A percentile compares a stretch with the other conserved stretches of the same genome.
Evolutionary conservation across 2,329 filamentous ascomycete genomes (phyloP).

Genomic region (Trichoderma breve): DNA sequence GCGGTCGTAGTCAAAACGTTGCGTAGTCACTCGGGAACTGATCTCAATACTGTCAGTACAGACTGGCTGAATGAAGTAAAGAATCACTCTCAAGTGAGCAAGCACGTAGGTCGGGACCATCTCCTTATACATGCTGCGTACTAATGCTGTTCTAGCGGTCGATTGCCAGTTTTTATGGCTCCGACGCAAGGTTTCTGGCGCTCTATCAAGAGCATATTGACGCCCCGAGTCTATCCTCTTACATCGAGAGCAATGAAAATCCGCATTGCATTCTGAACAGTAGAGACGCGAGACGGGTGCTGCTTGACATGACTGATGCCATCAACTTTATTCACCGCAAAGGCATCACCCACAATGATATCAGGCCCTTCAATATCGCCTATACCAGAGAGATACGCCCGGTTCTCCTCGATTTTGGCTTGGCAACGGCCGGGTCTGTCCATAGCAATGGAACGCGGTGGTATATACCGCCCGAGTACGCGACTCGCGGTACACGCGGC

Average conservation of each 20-base stretch:
- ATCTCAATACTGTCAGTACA: too few relatives aligned
- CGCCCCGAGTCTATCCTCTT: too few relatives aligned
- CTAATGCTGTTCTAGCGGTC: neutral
- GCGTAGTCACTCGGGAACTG: too few relatives aligned
- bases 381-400: slow-evolving; percentile 20
- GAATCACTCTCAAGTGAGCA: neutral
- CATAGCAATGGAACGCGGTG: neutral
- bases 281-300: neutral
- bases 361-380: slow-evolving; percentile 22
- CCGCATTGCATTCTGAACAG: neutral
- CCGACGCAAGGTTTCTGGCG: neutral
- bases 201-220: neutral
- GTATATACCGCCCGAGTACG: neutral
- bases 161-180: neutral
- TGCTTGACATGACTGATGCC: slow-evolving; percentile 25
- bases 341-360: slow-evolving; percentile 22
- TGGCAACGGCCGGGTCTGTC: neutral
- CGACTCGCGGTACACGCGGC: neutral
- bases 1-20: too few relatives aligned
- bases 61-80: neutral
- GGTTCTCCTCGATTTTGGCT: slow-evolving; percentile 14
- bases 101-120: neutral
- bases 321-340: slow-evolving; percentile 17
- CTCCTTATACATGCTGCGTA: neutral
- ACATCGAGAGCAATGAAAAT: too few relatives aligned